phyloP scores from a whole-genome alignment of 1,284 basidiomycete genomes.

The Blastosporella zonata region DNA sequence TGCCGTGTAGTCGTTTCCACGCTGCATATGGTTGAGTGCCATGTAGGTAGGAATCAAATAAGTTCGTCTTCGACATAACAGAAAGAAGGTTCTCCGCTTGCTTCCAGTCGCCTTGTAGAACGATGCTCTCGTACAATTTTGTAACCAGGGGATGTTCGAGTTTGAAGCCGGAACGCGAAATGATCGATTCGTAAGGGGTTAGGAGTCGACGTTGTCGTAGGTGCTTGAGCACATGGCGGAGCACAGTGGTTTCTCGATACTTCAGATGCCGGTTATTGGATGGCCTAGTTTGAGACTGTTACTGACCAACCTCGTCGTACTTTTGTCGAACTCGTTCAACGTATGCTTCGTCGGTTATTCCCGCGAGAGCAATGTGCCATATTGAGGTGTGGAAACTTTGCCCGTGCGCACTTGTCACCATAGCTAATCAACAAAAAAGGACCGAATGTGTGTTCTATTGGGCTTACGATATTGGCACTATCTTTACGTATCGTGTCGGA shows the following conservation, averaged over 20 bases:
- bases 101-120: slow-evolving; percentile 65
- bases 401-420: slow-evolving; percentile 51
- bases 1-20: slow-evolving; percentile 56
- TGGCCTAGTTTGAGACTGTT: slow-evolving; percentile 5
- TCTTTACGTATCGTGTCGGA: slow-evolving; percentile 67
- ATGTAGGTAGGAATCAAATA: slow-evolving; percentile 60
- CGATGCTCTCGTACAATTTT: slow-evolving; percentile 60
- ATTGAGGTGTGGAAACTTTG: slow-evolving; percentile 75
- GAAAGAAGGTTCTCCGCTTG: slow-evolving; percentile 54
- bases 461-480: slow-evolving; percentile 68
- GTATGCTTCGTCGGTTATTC: slow-evolving; percentile 50
- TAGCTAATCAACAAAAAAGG: not conserved
- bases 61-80: slow-evolving; percentile 46
- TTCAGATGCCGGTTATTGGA: slow-evolving; percentile 27
- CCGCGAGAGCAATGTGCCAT: slow-evolving; percentile 66
- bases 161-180: slow-evolving; percentile 52
- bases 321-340: slow-evolving; percentile 49
- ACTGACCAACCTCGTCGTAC: slow-evolving; percentile 58
- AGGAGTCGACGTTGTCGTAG: slow-evolving; percentile 74
- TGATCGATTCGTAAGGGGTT: slow-evolving; percentile 61
- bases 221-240: slow-evolving; percentile 75
- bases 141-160: slow-evolving; percentile 75
- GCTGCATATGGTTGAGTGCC: slow-evolving; percentile 52
- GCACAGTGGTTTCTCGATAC: slow-evolving; percentile 62
- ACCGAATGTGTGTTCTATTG: not conserved